Evolutionary conservation across 768 basidiomycete genomes (phyloP), one percentile per base, ranked within the genome.

Genomic region (Boletus coccyginus): DNA sequence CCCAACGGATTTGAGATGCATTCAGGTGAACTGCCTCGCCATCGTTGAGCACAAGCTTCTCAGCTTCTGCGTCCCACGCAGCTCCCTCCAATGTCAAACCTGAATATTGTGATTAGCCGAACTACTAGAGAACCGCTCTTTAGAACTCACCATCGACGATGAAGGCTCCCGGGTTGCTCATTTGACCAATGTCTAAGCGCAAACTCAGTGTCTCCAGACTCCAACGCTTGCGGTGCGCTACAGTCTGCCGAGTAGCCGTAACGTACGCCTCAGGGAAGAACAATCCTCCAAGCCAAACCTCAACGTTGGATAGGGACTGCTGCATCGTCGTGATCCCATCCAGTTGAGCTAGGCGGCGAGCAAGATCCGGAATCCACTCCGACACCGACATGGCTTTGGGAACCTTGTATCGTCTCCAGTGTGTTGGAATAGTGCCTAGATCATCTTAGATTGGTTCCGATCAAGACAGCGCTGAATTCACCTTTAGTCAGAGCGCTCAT

Each of bases 231-330:
- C 86, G 80, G 69, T 98, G 95, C 3, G 96, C 97, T 6, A 94
- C 90, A n/a, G 92, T 86, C 72, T 99, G 96, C 49, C 96, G 81
- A 3, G 94, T 95, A 2, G 96, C 96, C 1, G 96, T 98, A 64
- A 98, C 82, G 69, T 94, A 98, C 4, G 94, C 95, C 66, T 95
- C 92, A 1, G 96, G 97, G 82, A 91, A 94, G 81, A 98, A 98
- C 54, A 99, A 72, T 0, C 92, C 91, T 24, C 96, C 94, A 14
- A 98, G 83, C 90, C 92, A 93, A 44, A 97, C 90, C 71, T 92
- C 85, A 46, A 90, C 75, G 62, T 90, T 78, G 60, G 76, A 80
- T 59, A 88, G 73, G 65, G 79, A 85, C 59, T 87, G 85, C 14
- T 73, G 69, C 72, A 74, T 69, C n/a, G 60, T 41, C 17, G 71